phyloP scores from a whole-genome alignment of 108 stramenopile species.

The Skeletonema marinoi region DNA sequence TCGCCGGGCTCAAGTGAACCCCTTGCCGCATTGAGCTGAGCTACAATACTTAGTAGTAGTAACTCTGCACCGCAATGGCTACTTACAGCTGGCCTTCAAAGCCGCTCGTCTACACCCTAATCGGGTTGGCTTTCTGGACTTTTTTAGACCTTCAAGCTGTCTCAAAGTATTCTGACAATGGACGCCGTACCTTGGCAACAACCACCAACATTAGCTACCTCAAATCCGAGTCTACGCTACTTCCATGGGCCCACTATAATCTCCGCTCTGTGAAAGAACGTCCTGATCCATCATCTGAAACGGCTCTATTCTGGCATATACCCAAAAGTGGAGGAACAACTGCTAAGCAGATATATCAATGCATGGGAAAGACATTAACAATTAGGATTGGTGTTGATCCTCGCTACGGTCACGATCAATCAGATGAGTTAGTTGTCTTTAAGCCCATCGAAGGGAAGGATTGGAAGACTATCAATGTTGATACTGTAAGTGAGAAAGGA shows the following conservation, averaged over 20 bases:
- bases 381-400: slow-evolving; percentile 40
- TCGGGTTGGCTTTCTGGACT: neutral
- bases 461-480: slow-evolving; percentile 47
- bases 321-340: slow-evolving; percentile 52
- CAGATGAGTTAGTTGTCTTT: slow-evolving; percentile 28
- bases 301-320: slow-evolving; percentile 25
- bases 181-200: neutral
- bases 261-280: slow-evolving; percentile 28
- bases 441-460: slow-evolving; percentile 24
- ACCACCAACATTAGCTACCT: neutral
- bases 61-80: too few relatives aligned
- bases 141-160: neutral
- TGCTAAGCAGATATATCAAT: slow-evolving; percentile 47
- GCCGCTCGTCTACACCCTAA: neutral
- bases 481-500: slow-evolving; percentile 42
- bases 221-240: neutral
- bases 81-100: neutral
- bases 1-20: too few relatives aligned
- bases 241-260: slow-evolving; percentile 45
- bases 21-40: too few relatives aligned
- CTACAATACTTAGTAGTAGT: too few relatives aligned
- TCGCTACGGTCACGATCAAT: slow-evolving; percentile 24
- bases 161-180: neutral
- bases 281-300: slow-evolving; percentile 35
- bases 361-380: slow-evolving; percentile 39